Conservation (phyloP, 176 grass and related monocot species). For the Poa pratensis region DNA sequence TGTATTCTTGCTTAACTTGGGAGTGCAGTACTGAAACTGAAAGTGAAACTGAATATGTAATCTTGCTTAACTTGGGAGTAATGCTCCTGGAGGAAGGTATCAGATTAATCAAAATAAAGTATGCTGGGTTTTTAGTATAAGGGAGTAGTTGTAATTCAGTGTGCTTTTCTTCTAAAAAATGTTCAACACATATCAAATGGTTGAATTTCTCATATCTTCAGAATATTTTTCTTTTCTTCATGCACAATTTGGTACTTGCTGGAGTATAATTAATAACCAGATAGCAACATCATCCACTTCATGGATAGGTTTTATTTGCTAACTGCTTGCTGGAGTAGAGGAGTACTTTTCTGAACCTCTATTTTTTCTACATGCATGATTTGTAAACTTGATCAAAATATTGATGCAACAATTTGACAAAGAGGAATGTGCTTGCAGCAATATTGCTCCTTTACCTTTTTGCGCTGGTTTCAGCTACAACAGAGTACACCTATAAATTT, state of each 20-base stretch:
- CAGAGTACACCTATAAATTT: no score
- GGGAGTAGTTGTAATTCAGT: slow-evolving; percentile 26
- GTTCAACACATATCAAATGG: slow-evolving; percentile 23
- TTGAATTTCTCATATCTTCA: background rate
- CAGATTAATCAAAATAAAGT: no score
- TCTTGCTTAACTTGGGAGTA: no score
- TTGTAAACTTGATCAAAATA: no score
- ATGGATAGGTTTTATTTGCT: slow-evolving; percentile 10
- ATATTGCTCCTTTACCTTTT: no score
- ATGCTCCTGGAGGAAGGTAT: no score
- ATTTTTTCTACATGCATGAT: slow-evolving; percentile 24
- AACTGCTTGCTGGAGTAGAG: background rate
- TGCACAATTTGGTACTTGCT: background rate
- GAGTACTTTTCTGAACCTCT: background rate
- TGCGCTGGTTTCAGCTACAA: no score
- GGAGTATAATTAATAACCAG: background rate
- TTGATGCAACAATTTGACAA: no score
- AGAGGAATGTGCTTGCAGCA: no score
- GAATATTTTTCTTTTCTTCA: background rate
- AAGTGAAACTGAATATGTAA: no score
- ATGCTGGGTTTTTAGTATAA: background rate
- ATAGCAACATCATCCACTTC: slow-evolving; percentile 5
- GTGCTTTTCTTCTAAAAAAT: slow-evolving; percentile 3
- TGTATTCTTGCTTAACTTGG: no score
- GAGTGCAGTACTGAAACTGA: no score